Evolutionary conservation across 1,139 yeast genomes (phyloP), one percentile per base, ranked within the genome.

Genomic region (Geotrichum phurueaensis): DNA sequence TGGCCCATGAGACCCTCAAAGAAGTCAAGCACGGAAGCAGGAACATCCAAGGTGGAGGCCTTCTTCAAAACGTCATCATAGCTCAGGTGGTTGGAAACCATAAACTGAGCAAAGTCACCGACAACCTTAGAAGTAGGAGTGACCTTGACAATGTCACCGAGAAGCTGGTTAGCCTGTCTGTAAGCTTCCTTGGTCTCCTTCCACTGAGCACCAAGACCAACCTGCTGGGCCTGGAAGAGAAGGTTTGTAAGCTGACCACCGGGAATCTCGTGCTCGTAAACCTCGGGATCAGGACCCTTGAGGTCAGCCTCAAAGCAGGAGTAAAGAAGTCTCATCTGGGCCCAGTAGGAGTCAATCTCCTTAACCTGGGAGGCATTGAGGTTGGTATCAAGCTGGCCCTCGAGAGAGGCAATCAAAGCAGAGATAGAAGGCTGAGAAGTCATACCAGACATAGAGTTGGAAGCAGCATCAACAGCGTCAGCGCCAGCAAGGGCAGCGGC

Each of bases 281-380:
- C 99, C 77, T 94, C 99, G 68, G 99, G 98, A 77, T 94, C 99
- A 63, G 99, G 99, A 60, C 99, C 99, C 82, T 94, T 95, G 76
- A 94, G 84, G 72, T 94, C 98, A 58, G 99, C 97, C 78, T 91
- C 99, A 76, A 95, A 94, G 77, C 97, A 91, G 56, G 97, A 88
- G 81, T 94, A 94, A 68, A 95, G 80, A 71, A 94, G 81, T 78
- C 99, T 86, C 95, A 95, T 92, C 79, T 94, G 98, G 51, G 96
- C 96, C 99, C 99, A 94, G 82, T 94, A 94, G 65, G 88, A 78
- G 75, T 94, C 99, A 68, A 94, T 76, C 72, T 86, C 94, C 70
- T 95, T 84, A 57, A 90, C 90, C 68, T 83, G 79, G 55, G 80
- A 76, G 66, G 83, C 83, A 67, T 82, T 79, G 68, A 94, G 80